A percentile compares a stretch with the other conserved stretches of the same genome.
phyloP scores from a whole-genome alignment of 1,284 basidiomycete species.

The Neotropicomus parvogracilis region DNA sequence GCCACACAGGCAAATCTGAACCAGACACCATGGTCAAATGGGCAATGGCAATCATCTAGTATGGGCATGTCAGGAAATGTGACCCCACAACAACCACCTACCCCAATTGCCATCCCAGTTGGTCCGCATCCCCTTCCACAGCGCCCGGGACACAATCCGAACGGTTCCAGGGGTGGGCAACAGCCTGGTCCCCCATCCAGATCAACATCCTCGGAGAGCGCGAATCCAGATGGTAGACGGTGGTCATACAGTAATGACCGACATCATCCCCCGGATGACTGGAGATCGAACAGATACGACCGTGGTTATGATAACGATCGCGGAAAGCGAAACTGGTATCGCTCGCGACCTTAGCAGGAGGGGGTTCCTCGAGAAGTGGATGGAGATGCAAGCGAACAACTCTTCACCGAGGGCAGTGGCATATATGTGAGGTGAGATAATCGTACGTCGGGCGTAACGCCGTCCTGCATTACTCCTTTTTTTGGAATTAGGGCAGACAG shows the following conservation, averaged over 20 bases:
- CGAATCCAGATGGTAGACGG: conserved; percentile 19
- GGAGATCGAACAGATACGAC: conserved; percentile 10
- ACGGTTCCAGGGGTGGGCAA: conserved; percentile 20
- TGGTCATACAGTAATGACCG: conserved; percentile 15
- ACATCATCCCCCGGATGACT: conserved; percentile 15
- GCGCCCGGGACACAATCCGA: conserved; percentile 17
- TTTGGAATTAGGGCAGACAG: neutral
- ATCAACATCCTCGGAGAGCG: conserved; percentile 20
- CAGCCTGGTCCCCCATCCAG: conserved; percentile 17
- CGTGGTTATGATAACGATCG: conserved; percentile 8
- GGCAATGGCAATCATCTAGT: conserved; percentile 4
- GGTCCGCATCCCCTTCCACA: conserved; percentile 18
- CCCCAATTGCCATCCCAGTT: neutral
- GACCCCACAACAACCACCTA: conserved; percentile 1
- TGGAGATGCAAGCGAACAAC: neutral
- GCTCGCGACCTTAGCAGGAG: conserved; percentile 2
- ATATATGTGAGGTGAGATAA: neutral
- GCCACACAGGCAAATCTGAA: neutral
- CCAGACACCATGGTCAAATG: neutral
- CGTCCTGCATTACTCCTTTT: neutral
- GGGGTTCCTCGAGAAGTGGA: neutral
- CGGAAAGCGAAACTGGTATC: conserved; percentile 11
- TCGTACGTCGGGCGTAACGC: neutral
- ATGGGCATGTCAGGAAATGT: conserved; percentile 7
- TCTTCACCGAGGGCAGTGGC: neutral